These are phyloP conservation scores for Ustilago xerochloae DNA, from an alignment of 1,284 basidiomycete genomes.

Conservation along the genomic window DNA sequence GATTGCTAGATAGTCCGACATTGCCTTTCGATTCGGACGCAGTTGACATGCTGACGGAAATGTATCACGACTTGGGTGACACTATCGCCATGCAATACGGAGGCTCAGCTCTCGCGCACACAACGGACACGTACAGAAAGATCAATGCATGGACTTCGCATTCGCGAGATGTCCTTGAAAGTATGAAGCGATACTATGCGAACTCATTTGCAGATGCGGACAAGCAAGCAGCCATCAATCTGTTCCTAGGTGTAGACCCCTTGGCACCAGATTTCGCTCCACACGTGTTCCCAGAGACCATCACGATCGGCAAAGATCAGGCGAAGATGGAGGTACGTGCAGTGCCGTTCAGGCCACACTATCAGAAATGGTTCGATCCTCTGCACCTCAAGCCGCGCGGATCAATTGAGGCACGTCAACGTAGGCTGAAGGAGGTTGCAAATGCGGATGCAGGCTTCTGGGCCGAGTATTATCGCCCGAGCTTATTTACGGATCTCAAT, in stretches of 20 bases:
- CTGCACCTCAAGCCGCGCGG: conserved; percentile 40
- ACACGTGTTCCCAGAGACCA: conserved; percentile 29
- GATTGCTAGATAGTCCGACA: conserved; percentile 77
- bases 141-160: conserved; percentile 97
- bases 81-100: conserved; percentile 86
- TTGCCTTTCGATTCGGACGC: conserved; percentile 94
- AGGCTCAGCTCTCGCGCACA: conserved; percentile 88
- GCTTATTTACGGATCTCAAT: conserved; percentile 65
- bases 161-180: conserved; percentile 96
- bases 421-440: conserved; percentile 54
- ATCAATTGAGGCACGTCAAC: conserved; percentile 36
- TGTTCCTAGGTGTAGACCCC: conserved; percentile 84
- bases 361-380: conserved; percentile 59
- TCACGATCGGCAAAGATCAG: conserved; percentile 2
- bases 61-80: conserved; percentile 80
- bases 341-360: conserved; percentile 46
- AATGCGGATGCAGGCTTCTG: conserved; percentile 61
- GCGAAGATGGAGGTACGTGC: conserved; percentile 12
- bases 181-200: conserved; percentile 92
- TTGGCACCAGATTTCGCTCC: conserved; percentile 40
- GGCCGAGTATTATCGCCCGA: conserved; percentile 67
- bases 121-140: conserved; percentile 94
- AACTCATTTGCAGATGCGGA: conserved; percentile 90
- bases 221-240: conserved; percentile 96
- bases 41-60: conserved; percentile 96